Percentiles rank a stretch among this genome's conserved stretches.
Evolutionary conservation across 495 filamentous ascomycete species (phyloP).

Genomic region (Pseudevernia furfuracea): DNA sequence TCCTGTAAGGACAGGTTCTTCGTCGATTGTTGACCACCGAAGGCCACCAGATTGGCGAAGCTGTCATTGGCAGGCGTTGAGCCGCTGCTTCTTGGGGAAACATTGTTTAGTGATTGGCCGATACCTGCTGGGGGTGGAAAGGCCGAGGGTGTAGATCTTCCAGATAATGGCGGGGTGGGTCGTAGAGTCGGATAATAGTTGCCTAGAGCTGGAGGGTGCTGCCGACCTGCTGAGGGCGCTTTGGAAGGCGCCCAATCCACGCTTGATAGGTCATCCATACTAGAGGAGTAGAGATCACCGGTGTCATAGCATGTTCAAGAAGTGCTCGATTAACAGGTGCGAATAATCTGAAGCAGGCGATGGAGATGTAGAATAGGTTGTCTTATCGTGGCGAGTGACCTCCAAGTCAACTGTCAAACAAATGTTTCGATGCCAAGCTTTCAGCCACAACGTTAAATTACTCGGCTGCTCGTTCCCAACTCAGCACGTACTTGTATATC

Average conservation of each 20-base stretch:
- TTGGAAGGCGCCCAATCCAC: constrained; percentile 45
- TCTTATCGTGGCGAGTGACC: not conserved
- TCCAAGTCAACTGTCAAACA: not conserved
- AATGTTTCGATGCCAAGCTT: constrained; percentile 3
- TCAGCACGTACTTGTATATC: too few relatives aligned
- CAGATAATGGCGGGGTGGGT: constrained; percentile 57
- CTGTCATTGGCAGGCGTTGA: constrained; percentile 66
- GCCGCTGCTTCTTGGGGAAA: constrained; percentile 38
- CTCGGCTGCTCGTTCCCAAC: too few relatives aligned
- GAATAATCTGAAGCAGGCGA: not conserved
- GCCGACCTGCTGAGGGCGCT: constrained; percentile 39
- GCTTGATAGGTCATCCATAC: constrained; percentile 53
- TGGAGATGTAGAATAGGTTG: not conserved
- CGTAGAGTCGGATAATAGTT: constrained; percentile 53
- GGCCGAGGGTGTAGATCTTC: constrained; percentile 61
- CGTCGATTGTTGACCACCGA: constrained; percentile 56
- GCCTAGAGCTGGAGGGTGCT: constrained; percentile 43
- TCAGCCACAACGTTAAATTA: too few relatives aligned
- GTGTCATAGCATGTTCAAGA: not conserved
- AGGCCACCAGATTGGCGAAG: constrained; percentile 81
- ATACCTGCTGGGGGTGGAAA: constrained; percentile 37
- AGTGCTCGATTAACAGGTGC: not conserved
- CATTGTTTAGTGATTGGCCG: constrained; percentile 26
- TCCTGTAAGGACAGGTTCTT: constrained; percentile 73
- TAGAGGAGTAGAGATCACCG: not conserved